Percentiles rank a stretch among this genome's conserved stretches.
Conservation (phyloP, 169 alveolate genomes). For the Cryptosporidium canis region DNA sequence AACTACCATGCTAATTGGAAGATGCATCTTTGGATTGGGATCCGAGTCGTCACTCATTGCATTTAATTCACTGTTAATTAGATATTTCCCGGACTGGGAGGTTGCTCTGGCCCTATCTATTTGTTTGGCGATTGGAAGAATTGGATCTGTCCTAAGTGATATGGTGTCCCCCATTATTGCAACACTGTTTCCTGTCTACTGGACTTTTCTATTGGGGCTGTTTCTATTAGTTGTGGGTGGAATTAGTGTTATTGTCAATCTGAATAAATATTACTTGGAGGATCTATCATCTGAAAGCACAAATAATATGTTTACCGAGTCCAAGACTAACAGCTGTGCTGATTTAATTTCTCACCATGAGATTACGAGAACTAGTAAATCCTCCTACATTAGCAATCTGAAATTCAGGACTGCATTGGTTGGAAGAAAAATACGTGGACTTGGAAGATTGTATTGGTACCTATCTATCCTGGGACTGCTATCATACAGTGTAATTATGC, state of each 20-base stretch:
- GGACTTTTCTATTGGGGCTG: conserved; percentile 58
- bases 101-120: conserved; percentile 61
- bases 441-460: conserved; percentile 62
- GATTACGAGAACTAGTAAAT: neutral
- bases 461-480: conserved; percentile 39
- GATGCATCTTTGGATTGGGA: conserved; percentile 67
- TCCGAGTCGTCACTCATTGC: conserved; percentile 65
- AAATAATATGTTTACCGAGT: neutral
- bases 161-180: conserved; percentile 71
- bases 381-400: neutral
- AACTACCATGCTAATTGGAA: conserved; percentile 40
- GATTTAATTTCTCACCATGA: conserved; percentile 36
- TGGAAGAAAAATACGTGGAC: conserved; percentile 48
- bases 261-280: conserved; percentile 41
- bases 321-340: neutral
- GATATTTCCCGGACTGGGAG: conserved; percentile 69
- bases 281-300: neutral
- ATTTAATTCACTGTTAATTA: conserved; percentile 49
- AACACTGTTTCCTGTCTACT: conserved; percentile 60
- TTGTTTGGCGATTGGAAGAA: conserved; percentile 69
- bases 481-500: conserved; percentile 70
- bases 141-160: conserved; percentile 68
- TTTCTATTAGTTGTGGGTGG: conserved; percentile 43
- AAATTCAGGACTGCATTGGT: conserved; percentile 32
- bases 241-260: conserved; percentile 33